These are phyloP conservation scores for Boletus reticulatus DNA, from an alignment of 768 basidiomycete species.

Conservation along the genomic window DNA sequence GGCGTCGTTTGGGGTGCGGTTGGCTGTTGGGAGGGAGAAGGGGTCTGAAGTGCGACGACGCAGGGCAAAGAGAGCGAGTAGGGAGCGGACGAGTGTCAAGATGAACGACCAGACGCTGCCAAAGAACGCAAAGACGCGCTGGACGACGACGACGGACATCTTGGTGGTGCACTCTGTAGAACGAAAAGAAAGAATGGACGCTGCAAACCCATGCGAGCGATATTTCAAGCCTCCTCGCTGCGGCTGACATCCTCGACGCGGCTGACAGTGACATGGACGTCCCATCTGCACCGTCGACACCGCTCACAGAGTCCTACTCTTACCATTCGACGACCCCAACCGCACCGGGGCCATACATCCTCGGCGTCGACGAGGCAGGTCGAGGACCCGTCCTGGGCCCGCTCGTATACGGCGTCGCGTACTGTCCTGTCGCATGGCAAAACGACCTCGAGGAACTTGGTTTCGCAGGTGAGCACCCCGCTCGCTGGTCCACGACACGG, in stretches of 20 bases:
- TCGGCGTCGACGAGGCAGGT: slow-evolving; percentile 99
- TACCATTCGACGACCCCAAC: slow-evolving; percentile 75
- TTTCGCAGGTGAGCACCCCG: slow-evolving; percentile 70
- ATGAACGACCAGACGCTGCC: slow-evolving; percentile 21
- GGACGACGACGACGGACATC: too few relatives aligned
- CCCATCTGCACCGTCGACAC: neutral
- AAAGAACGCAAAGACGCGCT: neutral
- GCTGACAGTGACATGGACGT: slow-evolving; percentile 9
- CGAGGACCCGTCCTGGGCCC: slow-evolving; percentile 95
- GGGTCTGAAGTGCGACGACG: slow-evolving; percentile 13
- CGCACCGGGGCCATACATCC: slow-evolving; percentile 76
- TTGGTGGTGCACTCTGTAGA: too few relatives aligned
- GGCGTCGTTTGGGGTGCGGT: slow-evolving; percentile 2
- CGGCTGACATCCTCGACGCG: slow-evolving; percentile 11
- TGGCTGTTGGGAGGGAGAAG: slow-evolving; percentile 3
- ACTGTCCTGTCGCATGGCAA: slow-evolving; percentile 79
- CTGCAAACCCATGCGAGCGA: neutral
- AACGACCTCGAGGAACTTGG: slow-evolving; percentile 75
- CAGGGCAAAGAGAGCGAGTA: slow-evolving; percentile 19
- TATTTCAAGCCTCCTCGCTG: neutral
- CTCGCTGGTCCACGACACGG: neutral
- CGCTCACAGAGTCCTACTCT: slow-evolving; percentile 70
- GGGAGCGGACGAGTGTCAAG: slow-evolving; percentile 28
- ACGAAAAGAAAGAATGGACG: too few relatives aligned
- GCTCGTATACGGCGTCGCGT: slow-evolving; percentile 93